phyloP scores from a whole-genome alignment of 176 grass and related monocot genomes.

The Carex parvula region DNA sequence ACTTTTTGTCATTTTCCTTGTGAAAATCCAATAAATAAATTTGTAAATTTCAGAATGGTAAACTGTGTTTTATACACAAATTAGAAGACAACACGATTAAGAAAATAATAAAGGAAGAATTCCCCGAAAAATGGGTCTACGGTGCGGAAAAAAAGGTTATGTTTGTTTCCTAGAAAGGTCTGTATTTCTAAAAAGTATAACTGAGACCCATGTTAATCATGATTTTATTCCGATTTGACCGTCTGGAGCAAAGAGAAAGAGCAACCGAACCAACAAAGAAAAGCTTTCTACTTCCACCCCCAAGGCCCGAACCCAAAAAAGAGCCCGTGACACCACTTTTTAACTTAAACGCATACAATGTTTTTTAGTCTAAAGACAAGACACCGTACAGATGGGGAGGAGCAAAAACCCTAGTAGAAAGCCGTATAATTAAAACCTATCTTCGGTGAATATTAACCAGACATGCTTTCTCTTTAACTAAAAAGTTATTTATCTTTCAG shows the following conservation, averaged over 20 bases:
- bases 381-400: not conserved
- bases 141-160: not conserved
- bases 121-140: not conserved
- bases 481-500: not conserved
- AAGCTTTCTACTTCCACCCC: not conserved
- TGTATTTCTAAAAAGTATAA: constrained; percentile 20
- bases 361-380: not conserved
- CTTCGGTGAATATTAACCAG: not conserved
- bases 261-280: constrained; percentile 9
- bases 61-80: constrained; percentile 17
- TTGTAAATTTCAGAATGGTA: not conserved
- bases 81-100: not conserved
- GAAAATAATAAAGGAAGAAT: not conserved
- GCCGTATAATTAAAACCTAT: not conserved
- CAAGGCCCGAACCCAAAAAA: not conserved
- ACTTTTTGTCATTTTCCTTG: not conserved
- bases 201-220: not conserved
- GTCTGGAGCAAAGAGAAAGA: constrained; percentile 30
- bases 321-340: not conserved
- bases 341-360: not conserved
- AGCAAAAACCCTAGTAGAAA: not conserved
- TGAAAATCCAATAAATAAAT: not conserved
- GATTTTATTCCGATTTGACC: constrained; percentile 28
- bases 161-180: constrained; percentile 20
- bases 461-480: not conserved